These are phyloP conservation scores for Penicillium chermesinum DNA, from an alignment of 495 filamentous ascomycete genomes.

Conservation along the genomic window DNA sequence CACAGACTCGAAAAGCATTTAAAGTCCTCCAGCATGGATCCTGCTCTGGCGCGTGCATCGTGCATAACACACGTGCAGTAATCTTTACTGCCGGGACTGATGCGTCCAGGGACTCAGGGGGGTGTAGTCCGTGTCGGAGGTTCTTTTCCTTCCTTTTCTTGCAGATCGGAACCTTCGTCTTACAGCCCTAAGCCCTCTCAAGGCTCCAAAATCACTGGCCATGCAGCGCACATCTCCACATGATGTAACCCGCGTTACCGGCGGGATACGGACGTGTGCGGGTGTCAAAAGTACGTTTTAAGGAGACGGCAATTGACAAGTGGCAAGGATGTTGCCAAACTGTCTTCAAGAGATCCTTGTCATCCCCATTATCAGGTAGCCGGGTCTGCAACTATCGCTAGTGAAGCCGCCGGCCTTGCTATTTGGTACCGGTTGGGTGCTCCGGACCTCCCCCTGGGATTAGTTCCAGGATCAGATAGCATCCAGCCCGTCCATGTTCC, in stretches of 20 bases:
- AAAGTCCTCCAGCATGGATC: conserved; percentile 7
- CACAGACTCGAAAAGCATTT: background rate
- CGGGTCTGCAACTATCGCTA: background rate
- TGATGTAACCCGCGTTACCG: background rate
- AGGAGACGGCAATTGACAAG: background rate
- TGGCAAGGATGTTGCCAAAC: background rate
- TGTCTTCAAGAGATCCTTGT: background rate
- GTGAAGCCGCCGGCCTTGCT: background rate
- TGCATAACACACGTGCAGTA: conserved; percentile 10
- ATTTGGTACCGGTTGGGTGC: background rate
- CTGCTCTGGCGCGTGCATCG: conserved; percentile 14
- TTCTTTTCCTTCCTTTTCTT: too few species aligned
- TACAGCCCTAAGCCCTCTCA: background rate
- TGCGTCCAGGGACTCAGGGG: too few species aligned
- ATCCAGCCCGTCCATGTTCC: too few species aligned
- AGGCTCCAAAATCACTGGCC: background rate
- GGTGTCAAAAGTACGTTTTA: background rate
- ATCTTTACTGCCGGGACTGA: too few species aligned
- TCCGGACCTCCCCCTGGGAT: too few species aligned
- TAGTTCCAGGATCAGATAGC: too few species aligned
- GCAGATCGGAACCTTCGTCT: too few species aligned
- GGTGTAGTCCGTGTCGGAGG: too few species aligned
- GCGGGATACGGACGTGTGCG: background rate
- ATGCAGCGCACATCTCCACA: background rate
- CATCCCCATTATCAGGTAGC: background rate